Base-by-base conservation (phyloP, 2,329 filamentous ascomycete genomes). In the Endothia cerciana region DNA sequence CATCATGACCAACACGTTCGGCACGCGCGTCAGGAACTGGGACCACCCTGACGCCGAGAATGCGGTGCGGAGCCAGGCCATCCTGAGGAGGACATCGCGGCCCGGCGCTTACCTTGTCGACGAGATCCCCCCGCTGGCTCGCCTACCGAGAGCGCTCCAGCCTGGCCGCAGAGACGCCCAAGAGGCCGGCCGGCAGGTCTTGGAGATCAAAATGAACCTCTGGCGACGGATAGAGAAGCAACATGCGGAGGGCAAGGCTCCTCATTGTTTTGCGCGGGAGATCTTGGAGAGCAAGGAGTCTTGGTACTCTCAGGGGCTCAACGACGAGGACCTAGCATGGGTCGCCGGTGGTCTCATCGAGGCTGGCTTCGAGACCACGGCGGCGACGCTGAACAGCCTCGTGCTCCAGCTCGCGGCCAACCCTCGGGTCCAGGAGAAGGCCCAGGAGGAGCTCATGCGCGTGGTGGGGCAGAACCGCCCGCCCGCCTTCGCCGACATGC, bases 391-490 rank as follows among this genome's bases (percentile, higher is more conserved):
- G n/a, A 75, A 78, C 55, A 70, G 60, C 45, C 66, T 71, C 10
- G 3, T 73, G 1, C 67, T 74, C 4, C 63, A 72, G 47, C 65
- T 73, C 4, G 65, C 68, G 0, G 69, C 69, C 6, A 55, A 43
- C 22, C 60, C 60, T 2, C 22, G n/a, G 3, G 74, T 76, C 0
- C 77, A 83, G 19, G 61, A 69, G 0, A 75, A 73, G 25, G 82
- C 82, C 0, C 78, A 84, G 43, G 75, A 76, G 6, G 79, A 81
- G 65, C 74, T 82, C 22, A 75, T 78, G 63, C 73, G 71, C 1
- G 76, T 80, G 3, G 65, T 80, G 15, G 79, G 77, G 0, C 33
- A 47, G 10, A 40, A 68, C 5, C 72, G 76, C 2, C 60, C 73
- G 3, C 77, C 77, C 1, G 61, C 45, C 1, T 75, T 73, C 58